phyloP scores from a whole-genome alignment of 2,329 filamentous ascomycete genomes.

The Trichoderma atroviride region DNA sequence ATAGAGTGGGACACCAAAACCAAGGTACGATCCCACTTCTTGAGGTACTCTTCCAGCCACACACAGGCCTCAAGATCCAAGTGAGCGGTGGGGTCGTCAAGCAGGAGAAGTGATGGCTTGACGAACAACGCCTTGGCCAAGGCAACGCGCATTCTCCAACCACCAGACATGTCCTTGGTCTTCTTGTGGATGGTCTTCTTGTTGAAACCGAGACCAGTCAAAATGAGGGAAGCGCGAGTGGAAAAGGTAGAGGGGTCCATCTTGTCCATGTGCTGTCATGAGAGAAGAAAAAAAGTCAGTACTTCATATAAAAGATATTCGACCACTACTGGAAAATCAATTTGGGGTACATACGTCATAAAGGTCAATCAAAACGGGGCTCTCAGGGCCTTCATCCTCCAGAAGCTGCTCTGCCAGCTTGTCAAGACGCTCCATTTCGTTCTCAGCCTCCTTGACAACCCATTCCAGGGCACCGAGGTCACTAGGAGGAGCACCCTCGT shows the following conservation, averaged over 20 bases:
- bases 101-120: conserved; percentile 90
- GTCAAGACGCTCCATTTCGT: conserved; percentile 88
- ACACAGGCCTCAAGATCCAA: conserved; percentile 99
- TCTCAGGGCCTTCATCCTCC: conserved; percentile 90
- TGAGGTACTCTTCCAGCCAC: conserved; percentile 99
- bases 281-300: conserved; percentile 13
- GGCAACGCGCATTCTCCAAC: conserved; percentile 99
- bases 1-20: conserved; percentile 96
- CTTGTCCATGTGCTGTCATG: conserved; percentile 85
- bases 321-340: not conserved
- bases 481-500: conserved; percentile 89
- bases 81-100: conserved; percentile 98
- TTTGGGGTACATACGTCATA: conserved; percentile 73
- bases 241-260: conserved; percentile 99
- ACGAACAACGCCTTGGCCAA: conserved; percentile 97
- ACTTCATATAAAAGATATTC: conserved; percentile 27
- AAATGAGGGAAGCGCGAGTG: conserved; percentile 91
- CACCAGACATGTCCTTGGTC: conserved; percentile 99
- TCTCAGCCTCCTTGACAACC: conserved; percentile 93
- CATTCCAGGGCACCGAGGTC: conserved; percentile 93
- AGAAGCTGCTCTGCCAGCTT: conserved; percentile 85
- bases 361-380: conserved; percentile 84
- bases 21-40: conserved; percentile 98
- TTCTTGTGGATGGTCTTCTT: conserved; percentile 97
- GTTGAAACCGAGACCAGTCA: conserved; percentile 99